Evolutionary conservation across 495 filamentous ascomycete species (phyloP).

Genomic region (Podospora anserina): DNA sequence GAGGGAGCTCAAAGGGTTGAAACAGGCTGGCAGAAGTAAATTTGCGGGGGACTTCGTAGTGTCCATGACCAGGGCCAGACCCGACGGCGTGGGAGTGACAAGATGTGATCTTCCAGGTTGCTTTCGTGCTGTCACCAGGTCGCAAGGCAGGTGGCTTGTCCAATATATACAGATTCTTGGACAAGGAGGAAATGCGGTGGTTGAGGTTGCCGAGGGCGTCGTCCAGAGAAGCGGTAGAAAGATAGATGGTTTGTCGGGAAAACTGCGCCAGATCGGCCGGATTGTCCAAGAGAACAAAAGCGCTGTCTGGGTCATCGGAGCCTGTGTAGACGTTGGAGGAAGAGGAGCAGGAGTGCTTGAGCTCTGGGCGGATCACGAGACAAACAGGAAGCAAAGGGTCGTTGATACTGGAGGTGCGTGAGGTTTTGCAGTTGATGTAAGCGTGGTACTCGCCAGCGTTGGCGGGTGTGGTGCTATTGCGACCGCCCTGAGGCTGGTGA

Average conservation of each 20-base stretch:
- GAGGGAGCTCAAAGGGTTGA: conserved; percentile 25
- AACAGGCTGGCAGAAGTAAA: conserved; percentile 19
- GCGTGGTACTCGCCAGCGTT: conserved; percentile 17
- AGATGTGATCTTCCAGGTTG: conserved; percentile 23
- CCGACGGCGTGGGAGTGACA: conserved; percentile 27
- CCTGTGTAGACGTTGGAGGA: conserved; percentile 25
- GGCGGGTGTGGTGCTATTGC: neutral
- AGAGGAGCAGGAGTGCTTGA: conserved; percentile 3
- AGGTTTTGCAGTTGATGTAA: conserved; percentile 29
- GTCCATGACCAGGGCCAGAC: conserved; percentile 18
- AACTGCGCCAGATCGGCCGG: conserved; percentile 17
- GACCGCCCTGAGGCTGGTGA: neutral
- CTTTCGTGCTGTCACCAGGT: conserved; percentile 1
- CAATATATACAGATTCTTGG: conserved; percentile 25
- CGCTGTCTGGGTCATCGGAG: conserved; percentile 22
- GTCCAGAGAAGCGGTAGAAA: conserved; percentile 18
- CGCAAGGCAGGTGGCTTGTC: conserved; percentile 15
- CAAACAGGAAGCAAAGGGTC: conserved; percentile 18
- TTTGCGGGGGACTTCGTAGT: conserved; percentile 22
- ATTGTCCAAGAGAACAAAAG: conserved; percentile 21
- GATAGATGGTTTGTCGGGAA: conserved; percentile 22
- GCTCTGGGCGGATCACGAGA: conserved; percentile 17
- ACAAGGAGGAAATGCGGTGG: conserved; percentile 20
- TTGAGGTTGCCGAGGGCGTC: conserved; percentile 12
- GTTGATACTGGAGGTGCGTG: neutral